phyloP scores from a whole-genome alignment of 2,329 filamentous ascomycete species.

The Ramularia endophylla region DNA sequence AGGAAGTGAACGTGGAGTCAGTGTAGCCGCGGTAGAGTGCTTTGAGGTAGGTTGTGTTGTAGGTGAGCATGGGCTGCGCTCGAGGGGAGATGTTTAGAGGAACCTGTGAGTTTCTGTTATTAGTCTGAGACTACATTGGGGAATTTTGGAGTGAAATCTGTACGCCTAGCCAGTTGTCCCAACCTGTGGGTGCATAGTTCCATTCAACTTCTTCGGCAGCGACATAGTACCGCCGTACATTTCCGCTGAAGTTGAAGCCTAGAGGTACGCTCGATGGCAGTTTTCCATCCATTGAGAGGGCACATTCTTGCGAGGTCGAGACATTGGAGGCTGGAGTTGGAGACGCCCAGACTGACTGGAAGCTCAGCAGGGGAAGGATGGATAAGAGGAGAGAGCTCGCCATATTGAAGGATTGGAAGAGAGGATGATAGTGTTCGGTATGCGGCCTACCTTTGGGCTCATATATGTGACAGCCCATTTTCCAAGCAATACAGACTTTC shows the following conservation, averaged over 20 bases:
- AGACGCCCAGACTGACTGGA: too few species aligned
- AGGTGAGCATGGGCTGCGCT: slow-evolving; percentile 10
- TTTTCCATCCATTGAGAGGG: slow-evolving; percentile 13
- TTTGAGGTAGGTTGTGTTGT: slow-evolving; percentile 25
- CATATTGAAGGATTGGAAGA: too few species aligned
- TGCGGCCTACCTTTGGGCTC: too few species aligned
- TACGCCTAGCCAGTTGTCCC: slow-evolving; percentile 27
- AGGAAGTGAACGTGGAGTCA: slow-evolving; percentile 20
- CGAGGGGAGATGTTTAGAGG: slow-evolving; percentile 18
- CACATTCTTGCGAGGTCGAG: slow-evolving; percentile 1
- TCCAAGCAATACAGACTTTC: too few species aligned
- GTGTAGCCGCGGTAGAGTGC: slow-evolving; percentile 31
- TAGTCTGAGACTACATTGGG: not conserved
- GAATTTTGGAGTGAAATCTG: too few species aligned
- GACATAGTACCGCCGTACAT: slow-evolving; percentile 23
- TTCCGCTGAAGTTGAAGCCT: slow-evolving; percentile 19
- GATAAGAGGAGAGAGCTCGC: too few species aligned
- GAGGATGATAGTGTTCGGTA: too few species aligned
- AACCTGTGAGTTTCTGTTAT: slow-evolving; percentile 5
- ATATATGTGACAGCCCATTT: too few species aligned
- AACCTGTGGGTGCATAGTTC: slow-evolving; percentile 25
- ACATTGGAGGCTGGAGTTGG: too few species aligned
- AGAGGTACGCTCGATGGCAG: slow-evolving; percentile 16
- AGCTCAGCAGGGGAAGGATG: too few species aligned
- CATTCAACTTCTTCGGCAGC: slow-evolving; percentile 24